phyloP scores from a whole-genome alignment of 2,329 filamentous ascomycete species.

The Cordyceps sp. region DNA sequence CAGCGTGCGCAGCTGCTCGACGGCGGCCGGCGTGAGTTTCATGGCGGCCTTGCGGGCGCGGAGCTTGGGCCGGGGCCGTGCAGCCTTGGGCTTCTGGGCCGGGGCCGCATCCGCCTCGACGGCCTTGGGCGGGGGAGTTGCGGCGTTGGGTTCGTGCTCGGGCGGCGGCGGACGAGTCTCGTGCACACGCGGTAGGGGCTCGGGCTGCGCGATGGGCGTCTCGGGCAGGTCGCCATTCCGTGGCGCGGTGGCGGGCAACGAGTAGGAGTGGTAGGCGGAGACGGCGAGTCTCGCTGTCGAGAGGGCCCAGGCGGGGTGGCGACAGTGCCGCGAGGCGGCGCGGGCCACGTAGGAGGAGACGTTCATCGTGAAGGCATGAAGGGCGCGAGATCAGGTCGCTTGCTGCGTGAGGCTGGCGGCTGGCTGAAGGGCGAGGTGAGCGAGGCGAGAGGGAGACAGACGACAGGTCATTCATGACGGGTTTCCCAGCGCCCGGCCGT shows the following conservation, averaged over 20 bases:
- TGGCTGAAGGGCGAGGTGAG: neutral
- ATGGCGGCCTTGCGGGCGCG: slow-evolving; percentile 78
- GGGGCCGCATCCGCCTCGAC: slow-evolving; percentile 34
- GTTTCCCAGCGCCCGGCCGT: slow-evolving; percentile 3
- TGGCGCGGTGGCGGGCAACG: slow-evolving; percentile 25
- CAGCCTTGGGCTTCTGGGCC: slow-evolving; percentile 47
- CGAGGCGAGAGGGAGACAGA: neutral
- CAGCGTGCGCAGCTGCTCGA: slow-evolving; percentile 59
- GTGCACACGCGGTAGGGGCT: slow-evolving; percentile 29
- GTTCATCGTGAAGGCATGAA: slow-evolving; percentile 3
- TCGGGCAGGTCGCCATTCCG: slow-evolving; percentile 27
- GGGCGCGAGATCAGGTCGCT: neutral
- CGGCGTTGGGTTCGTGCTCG: slow-evolving; percentile 3
- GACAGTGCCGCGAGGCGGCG: slow-evolving; percentile 21
- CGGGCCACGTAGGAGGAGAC: slow-evolving; percentile 21
- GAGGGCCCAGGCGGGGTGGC: slow-evolving; percentile 24
- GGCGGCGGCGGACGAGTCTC: slow-evolving; percentile 31
- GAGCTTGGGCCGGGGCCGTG: slow-evolving; percentile 17
- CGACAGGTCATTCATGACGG: neutral
- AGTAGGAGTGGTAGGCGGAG: slow-evolving; percentile 33
- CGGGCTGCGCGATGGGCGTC: slow-evolving; percentile 28
- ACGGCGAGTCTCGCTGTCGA: slow-evolving; percentile 16
- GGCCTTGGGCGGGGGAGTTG: slow-evolving; percentile 13
- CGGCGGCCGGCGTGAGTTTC: slow-evolving; percentile 64
- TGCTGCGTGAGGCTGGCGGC: neutral